Evolutionary conservation across 2,329 filamentous ascomycete species (phyloP).

Genomic region (Neofusicoccum cordaticola): DNA sequence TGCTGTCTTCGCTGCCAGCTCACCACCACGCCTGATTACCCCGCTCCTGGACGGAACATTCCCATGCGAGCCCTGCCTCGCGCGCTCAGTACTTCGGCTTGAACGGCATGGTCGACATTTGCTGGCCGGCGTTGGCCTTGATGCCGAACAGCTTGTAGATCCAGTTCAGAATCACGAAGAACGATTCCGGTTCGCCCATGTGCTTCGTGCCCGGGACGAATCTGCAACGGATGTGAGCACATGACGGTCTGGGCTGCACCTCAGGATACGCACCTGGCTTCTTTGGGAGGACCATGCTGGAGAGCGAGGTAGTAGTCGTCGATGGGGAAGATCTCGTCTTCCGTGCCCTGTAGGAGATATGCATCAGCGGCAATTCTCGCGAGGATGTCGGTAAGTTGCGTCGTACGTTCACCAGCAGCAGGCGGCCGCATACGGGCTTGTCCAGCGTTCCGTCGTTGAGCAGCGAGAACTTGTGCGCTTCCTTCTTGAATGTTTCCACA

Average conservation of each 20-base stretch:
- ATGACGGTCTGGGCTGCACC: background rate
- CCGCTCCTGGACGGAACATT: background rate
- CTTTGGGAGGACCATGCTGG: conserved; percentile 53
- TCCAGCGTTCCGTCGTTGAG: conserved; percentile 56
- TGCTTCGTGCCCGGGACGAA: conserved; percentile 47
- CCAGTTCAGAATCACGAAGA: conserved; percentile 49
- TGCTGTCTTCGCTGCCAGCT: background rate
- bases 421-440: conserved; percentile 44
- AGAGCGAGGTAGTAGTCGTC: conserved; percentile 58
- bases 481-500: conserved; percentile 45
- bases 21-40: conserved; percentile 3
- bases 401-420: conserved; percentile 54
- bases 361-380: background rate
- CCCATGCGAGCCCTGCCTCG: background rate
- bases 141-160: conserved; percentile 49
- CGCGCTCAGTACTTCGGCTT: conserved; percentile 42
- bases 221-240: conserved; percentile 20
- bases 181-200: conserved; percentile 52
- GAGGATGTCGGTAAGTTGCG: background rate
- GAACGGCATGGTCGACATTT: conserved; percentile 48
- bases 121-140: conserved; percentile 40
- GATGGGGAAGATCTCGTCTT: conserved; percentile 62
- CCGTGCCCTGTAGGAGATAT: conserved; percentile 39
- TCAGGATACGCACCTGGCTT: conserved; percentile 35
- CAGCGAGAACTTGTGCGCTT: conserved; percentile 53